Base-by-base conservation (phyloP, 2,329 filamentous ascomycete species). In the Coniochaeta sp. region DNA sequence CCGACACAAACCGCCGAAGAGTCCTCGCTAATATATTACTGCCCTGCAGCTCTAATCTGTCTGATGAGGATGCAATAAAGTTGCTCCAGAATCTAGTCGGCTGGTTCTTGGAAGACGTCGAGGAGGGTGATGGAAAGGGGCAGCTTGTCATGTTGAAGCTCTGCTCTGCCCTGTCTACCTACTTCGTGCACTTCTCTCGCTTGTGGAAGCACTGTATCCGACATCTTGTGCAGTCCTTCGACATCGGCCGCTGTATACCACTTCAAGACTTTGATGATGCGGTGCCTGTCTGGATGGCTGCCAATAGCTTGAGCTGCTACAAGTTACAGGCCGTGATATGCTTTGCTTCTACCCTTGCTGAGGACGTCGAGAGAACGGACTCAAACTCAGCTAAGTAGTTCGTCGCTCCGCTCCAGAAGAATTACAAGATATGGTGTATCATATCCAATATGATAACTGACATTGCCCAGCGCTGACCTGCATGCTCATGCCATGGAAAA, bases 101-200 rank as follows among this genome's bases (percentile, higher is more conserved):
- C 40, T 90, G 87, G 85, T 79, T 89, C 47, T 74, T 87, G 26
- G 73, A 76, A 33, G 81, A 83, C 11, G 70, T 87, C 12, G 71
- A 73, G 12, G 77, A 79, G 57, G 78, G 77, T 1, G 80, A n/a
- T 24, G 19, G 43, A 3, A n/a, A 1, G 16, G n/a, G 19, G 8
- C 43, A 47, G 6, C 78, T 91, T 59, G 88, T 91, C 7, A 78
- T 84, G 22, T 85, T 85, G 65, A 95, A 95, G 73, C 79, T 93
- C 26, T 89, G 88, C 64, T 88, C 89, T n/a, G 89, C 89, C 7
- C 75, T 93, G 7, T 87, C 89, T 17, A 88, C 88, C 22, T 91
- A 88, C 69, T 92, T 90, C 68, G 79, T 90, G 34, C 88, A 88
- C 61, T 89, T 89, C 63, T 84, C 89, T 12, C 75, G 80, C 12